These are phyloP conservation scores for Fusarium guadeloupense DNA, from an alignment of 2,329 filamentous ascomycete genomes.

Conservation along the genomic window DNA sequence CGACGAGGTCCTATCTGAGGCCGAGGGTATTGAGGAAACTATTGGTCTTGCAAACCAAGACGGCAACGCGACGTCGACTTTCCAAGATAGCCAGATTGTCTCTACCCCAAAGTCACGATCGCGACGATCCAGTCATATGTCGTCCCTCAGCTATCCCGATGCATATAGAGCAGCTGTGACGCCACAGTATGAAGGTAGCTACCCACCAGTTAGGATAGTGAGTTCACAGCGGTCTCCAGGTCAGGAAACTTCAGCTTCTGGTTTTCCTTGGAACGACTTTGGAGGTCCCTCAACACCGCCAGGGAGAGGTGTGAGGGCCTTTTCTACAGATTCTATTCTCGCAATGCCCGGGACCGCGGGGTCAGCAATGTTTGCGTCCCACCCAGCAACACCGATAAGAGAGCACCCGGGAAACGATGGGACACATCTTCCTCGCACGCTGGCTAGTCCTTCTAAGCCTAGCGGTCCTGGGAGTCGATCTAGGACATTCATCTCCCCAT, in stretches of 20 bases:
- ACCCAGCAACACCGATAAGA: slow-evolving; percentile 47
- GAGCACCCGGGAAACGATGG: slow-evolving; percentile 43
- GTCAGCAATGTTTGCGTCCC: slow-evolving; percentile 41
- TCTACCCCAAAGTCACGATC: slow-evolving; percentile 48
- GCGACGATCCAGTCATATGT: slow-evolving; percentile 59
- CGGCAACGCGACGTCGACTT: slow-evolving; percentile 25
- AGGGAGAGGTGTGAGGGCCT: slow-evolving; percentile 50
- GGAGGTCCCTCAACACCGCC: slow-evolving; percentile 44
- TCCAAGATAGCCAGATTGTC: slow-evolving; percentile 32
- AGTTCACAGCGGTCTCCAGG: slow-evolving; percentile 48
- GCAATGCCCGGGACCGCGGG: slow-evolving; percentile 23
- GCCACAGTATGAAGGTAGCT: slow-evolving; percentile 48
- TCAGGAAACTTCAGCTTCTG: slow-evolving; percentile 53
- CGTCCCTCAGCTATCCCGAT: slow-evolving; percentile 57
- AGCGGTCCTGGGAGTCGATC: slow-evolving; percentile 43
- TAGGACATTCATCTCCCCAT: slow-evolving; percentile 66
- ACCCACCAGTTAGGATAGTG: slow-evolving; percentile 49
- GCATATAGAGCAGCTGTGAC: slow-evolving; percentile 49
- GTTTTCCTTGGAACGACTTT: slow-evolving; percentile 55
- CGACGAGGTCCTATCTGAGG: slow-evolving; percentile 60
- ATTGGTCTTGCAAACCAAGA: slow-evolving; percentile 67
- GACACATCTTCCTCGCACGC: slow-evolving; percentile 43
- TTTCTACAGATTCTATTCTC: slow-evolving; percentile 51
- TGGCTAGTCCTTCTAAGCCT: slow-evolving; percentile 44
- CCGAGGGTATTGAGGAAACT: slow-evolving; percentile 69